Evolutionary conservation across 495 filamentous ascomycete species (phyloP).

Genomic region (Penicillium ochrochloron): DNA sequence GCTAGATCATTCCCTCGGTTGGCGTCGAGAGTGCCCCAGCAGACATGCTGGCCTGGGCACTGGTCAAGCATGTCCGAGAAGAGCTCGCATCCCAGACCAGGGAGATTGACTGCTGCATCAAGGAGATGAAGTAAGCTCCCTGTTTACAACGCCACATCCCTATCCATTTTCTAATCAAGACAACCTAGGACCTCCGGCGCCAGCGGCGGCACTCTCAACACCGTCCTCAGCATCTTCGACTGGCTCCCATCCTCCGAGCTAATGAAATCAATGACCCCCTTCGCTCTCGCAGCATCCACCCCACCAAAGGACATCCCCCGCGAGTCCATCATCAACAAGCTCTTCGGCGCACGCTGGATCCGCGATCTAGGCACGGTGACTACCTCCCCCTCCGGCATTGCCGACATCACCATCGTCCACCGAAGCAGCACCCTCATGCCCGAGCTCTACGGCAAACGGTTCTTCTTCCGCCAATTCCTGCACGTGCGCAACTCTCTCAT

Average conservation of each 20-base stretch:
- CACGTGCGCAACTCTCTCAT: conserved; percentile 61
- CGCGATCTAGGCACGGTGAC: conserved; percentile 71
- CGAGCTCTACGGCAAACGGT: conserved; percentile 71
- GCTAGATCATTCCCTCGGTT: conserved; percentile 78
- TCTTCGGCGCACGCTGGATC: conserved; percentile 65
- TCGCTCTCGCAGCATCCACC: conserved; percentile 65
- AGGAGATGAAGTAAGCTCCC: conserved; percentile 61
- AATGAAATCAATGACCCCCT: conserved; percentile 60
- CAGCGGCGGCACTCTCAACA: conserved; percentile 76
- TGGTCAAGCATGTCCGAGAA: conserved; percentile 67
- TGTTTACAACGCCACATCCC: background rate
- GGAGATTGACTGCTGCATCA: conserved; percentile 64
- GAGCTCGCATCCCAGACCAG: conserved; percentile 57
- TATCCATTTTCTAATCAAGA: conserved; percentile 7
- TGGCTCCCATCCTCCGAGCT: conserved; percentile 62
- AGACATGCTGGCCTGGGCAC: conserved; percentile 75
- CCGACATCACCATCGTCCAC: conserved; percentile 72
- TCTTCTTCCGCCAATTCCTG: conserved; percentile 72
- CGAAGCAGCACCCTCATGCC: conserved; percentile 77
- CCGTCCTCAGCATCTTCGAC: conserved; percentile 67
- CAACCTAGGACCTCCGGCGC: conserved; percentile 49
- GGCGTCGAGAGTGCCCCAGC: conserved; percentile 86
- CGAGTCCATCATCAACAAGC: conserved; percentile 39
- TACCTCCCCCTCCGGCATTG: conserved; percentile 58
- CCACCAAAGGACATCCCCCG: conserved; percentile 44